phyloP scores from a whole-genome alignment of 2,329 filamentous ascomycete genomes.

The Neophaeococcomyces aloes region DNA sequence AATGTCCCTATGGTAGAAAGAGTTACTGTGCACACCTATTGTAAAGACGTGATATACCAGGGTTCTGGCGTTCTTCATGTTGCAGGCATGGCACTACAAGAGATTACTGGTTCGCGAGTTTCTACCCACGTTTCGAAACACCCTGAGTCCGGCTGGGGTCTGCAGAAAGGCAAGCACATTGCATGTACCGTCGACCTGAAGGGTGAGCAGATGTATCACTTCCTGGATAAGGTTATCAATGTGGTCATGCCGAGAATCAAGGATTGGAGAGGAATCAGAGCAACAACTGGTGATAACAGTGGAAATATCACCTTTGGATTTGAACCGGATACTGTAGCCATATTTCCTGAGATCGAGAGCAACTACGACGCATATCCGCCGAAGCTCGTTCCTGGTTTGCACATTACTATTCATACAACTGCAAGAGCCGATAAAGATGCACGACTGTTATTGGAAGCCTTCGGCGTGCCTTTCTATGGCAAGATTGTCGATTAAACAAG shows the following conservation, averaged over 20 bases:
- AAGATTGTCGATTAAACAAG: conserved; percentile 47
- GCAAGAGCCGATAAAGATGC: conserved; percentile 79
- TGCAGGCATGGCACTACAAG: conserved; percentile 71
- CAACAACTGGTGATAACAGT: conserved; percentile 69
- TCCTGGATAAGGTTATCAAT: conserved; percentile 80
- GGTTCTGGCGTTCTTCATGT: conserved; percentile 70
- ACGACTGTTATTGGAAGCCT: conserved; percentile 58
- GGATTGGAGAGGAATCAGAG: conserved; percentile 78
- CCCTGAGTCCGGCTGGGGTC: conserved; percentile 64
- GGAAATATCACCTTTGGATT: conserved; percentile 84
- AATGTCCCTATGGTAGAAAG: conserved; percentile 75
- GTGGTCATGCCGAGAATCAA: conserved; percentile 91
- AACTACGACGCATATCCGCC: conserved; percentile 71
- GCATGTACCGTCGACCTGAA: conserved; percentile 63
- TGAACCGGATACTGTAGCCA: conserved; percentile 59
- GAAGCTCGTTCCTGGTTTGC: conserved; percentile 73
- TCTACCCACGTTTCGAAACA: conserved; percentile 58
- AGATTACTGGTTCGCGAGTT: conserved; percentile 69
- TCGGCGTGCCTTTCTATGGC: conserved; percentile 74
- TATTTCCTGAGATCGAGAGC: conserved; percentile 89
- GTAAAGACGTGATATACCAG: conserved; percentile 56
- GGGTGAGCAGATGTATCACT: conserved; percentile 77
- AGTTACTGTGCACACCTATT: conserved; percentile 67
- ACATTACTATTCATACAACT: conserved; percentile 73
- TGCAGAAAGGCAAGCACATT: conserved; percentile 60